Conservation (phyloP, 2,329 filamentous ascomycete species). For the Epichloe sibirici region DNA sequence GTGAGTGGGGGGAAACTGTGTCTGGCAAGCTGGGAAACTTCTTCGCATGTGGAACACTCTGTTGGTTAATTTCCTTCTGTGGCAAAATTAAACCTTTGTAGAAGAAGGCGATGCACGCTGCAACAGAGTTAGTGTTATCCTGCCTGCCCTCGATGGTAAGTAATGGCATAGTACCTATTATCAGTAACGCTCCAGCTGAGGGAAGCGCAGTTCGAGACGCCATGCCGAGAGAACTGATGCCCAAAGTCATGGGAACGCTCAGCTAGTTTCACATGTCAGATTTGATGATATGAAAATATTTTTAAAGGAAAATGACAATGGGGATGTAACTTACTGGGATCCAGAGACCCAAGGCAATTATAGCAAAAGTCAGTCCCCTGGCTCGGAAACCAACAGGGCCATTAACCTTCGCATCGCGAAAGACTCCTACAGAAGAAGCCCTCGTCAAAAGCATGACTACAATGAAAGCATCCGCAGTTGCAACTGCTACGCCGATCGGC, state of each 20-base stretch:
- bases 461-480: constrained; percentile 34
- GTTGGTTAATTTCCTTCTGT: constrained; percentile 1
- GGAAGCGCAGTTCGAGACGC: constrained; percentile 37
- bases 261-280: constrained; percentile 22
- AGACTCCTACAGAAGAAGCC: constrained; percentile 25
- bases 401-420: constrained; percentile 20
- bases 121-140: constrained; percentile 21
- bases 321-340: constrained; percentile 32
- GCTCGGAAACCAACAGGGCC: constrained; percentile 17
- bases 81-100: constrained; percentile 10
- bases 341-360: constrained; percentile 38
- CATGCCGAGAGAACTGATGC: constrained; percentile 29
- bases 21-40: constrained; percentile 1
- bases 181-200: constrained; percentile 33
- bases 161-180: constrained; percentile 29
- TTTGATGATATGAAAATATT: too few relatives aligned
- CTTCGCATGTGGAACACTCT: background rate
- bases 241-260: constrained; percentile 39
- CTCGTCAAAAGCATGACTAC: constrained; percentile 28
- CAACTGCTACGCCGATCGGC: constrained; percentile 31
- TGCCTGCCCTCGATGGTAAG: background rate
- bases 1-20: background rate
- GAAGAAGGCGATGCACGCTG: constrained; percentile 15
- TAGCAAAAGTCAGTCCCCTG: constrained; percentile 29
- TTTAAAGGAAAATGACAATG: background rate